Base-by-base conservation (phyloP, 2,329 filamentous ascomycete species). In the Apiospora marii region DNA sequence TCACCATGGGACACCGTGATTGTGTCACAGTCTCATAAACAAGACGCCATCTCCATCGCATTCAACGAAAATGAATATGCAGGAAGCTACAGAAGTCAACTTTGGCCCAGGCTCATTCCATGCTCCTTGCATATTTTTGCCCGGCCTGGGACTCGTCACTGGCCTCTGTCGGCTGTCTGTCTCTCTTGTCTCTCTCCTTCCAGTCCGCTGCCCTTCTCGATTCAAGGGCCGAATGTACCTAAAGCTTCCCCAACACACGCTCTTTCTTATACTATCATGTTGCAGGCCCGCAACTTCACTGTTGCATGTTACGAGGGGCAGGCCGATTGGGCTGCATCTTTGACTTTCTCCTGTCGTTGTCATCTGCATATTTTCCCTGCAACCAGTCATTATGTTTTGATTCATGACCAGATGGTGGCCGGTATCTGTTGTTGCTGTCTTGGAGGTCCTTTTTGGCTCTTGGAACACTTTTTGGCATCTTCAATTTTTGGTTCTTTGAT, bases 381-480 rank as follows among this genome's bases (percentile, higher is more conserved):
- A 74, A 70, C 69, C 72, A 76, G 76, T 78, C 79, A 84, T 81
- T 78, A 85, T 85, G 83, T 79, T 82, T 83, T 83, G 83, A 82
- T 78, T 77, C 75, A 71, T 72, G 72, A 74, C 73, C 70, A 69
- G 71, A 70, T 72, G 74, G 70, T 73, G 73, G 73, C 73, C 80
- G 67, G 68, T 43, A 27, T 24, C 22, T 70, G 46, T 70, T 53
- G 68, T 70, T 48, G 76, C 76, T 81, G 78, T 83, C 74, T 77
- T 74, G 73, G 73, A 72, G 72, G 75, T 73, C 72, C 76, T 76
- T 83, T 84, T 82, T 82, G 81, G 81, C 80, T 83, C 83, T 86
- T 86, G 84, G 83, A 82, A 81, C 80, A 79, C 73, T 78, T 82
- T 81, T 78, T 82, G 81, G 77, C 75, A 78, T 80, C 71, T 74